phyloP scores from a whole-genome alignment of 1,284 basidiomycete genomes.

The Pseudozyma tsukubaensis region DNA sequence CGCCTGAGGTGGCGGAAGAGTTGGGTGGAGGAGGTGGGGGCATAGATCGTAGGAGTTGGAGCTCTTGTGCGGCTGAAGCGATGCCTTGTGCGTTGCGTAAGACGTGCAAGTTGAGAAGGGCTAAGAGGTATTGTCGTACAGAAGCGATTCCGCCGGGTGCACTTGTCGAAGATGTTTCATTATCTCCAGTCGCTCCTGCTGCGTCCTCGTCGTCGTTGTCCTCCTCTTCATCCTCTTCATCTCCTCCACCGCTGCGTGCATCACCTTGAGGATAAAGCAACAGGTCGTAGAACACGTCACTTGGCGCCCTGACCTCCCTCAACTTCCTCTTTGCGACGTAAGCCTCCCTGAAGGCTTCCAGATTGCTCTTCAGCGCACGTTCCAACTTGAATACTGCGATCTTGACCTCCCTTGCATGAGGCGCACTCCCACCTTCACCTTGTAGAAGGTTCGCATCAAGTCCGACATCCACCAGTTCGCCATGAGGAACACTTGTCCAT shows the following conservation, averaged over 20 bases:
- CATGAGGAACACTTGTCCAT: slow-evolving; percentile 3
- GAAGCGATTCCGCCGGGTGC: slow-evolving; percentile 31
- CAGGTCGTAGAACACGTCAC: slow-evolving; percentile 49
- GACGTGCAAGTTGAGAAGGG: slow-evolving; percentile 58
- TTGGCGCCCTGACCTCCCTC: slow-evolving; percentile 3
- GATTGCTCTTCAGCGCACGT: slow-evolving; percentile 41
- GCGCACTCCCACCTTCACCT: slow-evolving; percentile 1
- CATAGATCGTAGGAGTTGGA: slow-evolving; percentile 53
- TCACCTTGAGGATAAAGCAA: slow-evolving; percentile 21
- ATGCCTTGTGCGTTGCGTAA: slow-evolving; percentile 34
- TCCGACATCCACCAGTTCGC: slow-evolving; percentile 14
- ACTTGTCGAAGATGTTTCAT: not conserved
- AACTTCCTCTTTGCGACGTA: slow-evolving; percentile 22
- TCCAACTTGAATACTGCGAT: slow-evolving; percentile 61
- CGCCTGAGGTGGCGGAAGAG: not conserved
- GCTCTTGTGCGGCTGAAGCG: slow-evolving; percentile 53
- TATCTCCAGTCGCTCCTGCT: not conserved
- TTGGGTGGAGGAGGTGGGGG: slow-evolving; percentile 34
- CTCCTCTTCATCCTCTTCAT: slow-evolving; percentile 51
- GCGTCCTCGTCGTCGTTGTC: slow-evolving; percentile 20
- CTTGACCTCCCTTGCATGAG: slow-evolving; percentile 54
- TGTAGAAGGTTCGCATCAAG: slow-evolving; percentile 2
- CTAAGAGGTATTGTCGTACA: slow-evolving; percentile 58
- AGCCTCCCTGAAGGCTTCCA: slow-evolving; percentile 48
- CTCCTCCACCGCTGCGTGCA: slow-evolving; percentile 4